These are phyloP conservation scores for Ormosia semicastrata DNA, from an alignment of 306 rosid species.

Conservation along the genomic window DNA sequence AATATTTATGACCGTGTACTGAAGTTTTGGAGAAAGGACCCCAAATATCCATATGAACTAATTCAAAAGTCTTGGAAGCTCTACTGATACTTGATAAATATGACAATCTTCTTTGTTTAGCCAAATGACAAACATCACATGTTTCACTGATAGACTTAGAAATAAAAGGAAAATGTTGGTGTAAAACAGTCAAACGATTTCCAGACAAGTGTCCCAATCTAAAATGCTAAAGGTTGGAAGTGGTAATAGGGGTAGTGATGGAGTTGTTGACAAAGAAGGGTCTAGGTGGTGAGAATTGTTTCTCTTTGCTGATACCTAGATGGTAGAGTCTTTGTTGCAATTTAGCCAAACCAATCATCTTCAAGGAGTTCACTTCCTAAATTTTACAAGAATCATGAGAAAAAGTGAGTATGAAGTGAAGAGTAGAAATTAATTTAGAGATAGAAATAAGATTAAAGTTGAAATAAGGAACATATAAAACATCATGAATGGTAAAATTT, in stretches of 20 bases:
- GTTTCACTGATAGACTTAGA: too few species aligned
- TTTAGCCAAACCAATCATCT: neutral
- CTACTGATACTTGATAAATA: neutral
- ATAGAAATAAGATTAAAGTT: neutral
- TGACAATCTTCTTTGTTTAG: too few species aligned
- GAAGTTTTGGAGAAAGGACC: neutral
- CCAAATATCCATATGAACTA: neutral
- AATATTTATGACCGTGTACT: neutral
- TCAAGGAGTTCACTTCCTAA: neutral
- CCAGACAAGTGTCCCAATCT: too few species aligned
- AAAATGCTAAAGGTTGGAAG: too few species aligned
- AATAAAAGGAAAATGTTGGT: too few species aligned
- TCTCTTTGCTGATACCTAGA: neutral
- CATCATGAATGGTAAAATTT: neutral
- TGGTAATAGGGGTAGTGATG: too few species aligned
- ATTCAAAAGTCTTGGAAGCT: neutral
- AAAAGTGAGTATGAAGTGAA: neutral
- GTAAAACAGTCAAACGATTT: too few species aligned
- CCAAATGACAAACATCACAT: too few species aligned
- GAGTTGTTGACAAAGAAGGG: too few species aligned
- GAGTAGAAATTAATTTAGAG: neutral
- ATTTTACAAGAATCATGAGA: neutral
- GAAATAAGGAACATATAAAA: neutral
- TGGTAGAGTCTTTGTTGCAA: neutral
- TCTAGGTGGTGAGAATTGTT: too few species aligned